Percentiles rank a stretch among this genome's conserved stretches.
Conservation (phyloP, 2,329 filamentous ascomycete species). For the Hirsutella rhossiliensis region DNA sequence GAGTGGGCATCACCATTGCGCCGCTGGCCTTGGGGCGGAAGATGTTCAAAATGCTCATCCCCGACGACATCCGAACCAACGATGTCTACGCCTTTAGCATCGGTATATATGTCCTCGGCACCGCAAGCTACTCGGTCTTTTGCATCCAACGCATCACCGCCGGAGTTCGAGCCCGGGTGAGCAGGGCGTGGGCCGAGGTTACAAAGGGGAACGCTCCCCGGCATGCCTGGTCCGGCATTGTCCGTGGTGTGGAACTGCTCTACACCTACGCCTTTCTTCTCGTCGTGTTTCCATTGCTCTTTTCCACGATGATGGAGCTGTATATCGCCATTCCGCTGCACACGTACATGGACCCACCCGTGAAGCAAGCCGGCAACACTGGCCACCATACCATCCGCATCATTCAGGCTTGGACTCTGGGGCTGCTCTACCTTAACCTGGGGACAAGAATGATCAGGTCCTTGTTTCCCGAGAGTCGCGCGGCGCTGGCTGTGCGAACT, state of each 20-base stretch:
- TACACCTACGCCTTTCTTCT: constrained; percentile 70
- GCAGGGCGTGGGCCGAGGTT: constrained; percentile 10
- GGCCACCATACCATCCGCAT: constrained; percentile 63
- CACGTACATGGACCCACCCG: constrained; percentile 51
- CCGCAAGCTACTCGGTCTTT: constrained; percentile 47
- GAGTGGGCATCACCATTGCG: constrained; percentile 73
- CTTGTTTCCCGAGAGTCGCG: constrained; percentile 55
- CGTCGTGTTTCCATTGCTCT: constrained; percentile 68
- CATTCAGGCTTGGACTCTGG: constrained; percentile 88
- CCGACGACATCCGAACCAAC: constrained; percentile 64
- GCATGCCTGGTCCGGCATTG: constrained; percentile 14
- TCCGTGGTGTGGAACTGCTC: constrained; percentile 34
- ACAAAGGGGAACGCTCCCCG: constrained; percentile 9
- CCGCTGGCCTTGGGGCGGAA: constrained; percentile 76
- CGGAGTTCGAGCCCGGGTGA: constrained; percentile 18
- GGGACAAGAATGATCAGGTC: constrained; percentile 56
- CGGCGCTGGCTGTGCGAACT: constrained; percentile 61
- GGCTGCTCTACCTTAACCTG: constrained; percentile 81
- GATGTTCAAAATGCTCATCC: constrained; percentile 63
- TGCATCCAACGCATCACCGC: constrained; percentile 31
- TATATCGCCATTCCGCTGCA: constrained; percentile 82
- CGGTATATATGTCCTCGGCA: constrained; percentile 71
- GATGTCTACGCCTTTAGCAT: constrained; percentile 95
- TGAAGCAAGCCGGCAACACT: constrained; percentile 11
- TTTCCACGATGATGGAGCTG: constrained; percentile 71